A percentile compares a stretch with the other conserved stretches of the same genome.
Conservation (phyloP, 2,329 filamentous ascomycete genomes). For the Sarocladiaceae sp. region DNA sequence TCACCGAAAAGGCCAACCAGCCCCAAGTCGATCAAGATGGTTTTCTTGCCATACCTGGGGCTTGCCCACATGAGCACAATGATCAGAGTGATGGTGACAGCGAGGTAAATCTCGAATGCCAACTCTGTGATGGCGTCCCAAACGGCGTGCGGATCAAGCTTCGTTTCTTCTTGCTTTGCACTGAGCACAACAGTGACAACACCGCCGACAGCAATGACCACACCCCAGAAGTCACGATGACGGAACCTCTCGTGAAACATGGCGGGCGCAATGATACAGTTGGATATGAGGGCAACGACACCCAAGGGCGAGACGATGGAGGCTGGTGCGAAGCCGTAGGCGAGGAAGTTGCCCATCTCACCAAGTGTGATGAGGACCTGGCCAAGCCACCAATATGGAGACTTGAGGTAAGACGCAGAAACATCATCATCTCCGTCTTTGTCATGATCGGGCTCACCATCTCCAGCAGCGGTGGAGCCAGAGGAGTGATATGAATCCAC, state of each 20-base stretch:
- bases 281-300: slow-evolving; percentile 93
- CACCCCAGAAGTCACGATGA: slow-evolving; percentile 76
- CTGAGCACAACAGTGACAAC: slow-evolving; percentile 91
- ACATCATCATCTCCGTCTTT: slow-evolving; percentile 31
- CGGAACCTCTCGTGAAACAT: slow-evolving; percentile 91
- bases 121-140: slow-evolving; percentile 81
- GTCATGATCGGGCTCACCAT: slow-evolving; percentile 15
- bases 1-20: slow-evolving; percentile 88
- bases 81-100: slow-evolving; percentile 68
- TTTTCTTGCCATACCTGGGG: slow-evolving; percentile 73
- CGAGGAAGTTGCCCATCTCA: slow-evolving; percentile 92
- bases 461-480: slow-evolving; percentile 18
- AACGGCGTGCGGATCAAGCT: slow-evolving; percentile 83
- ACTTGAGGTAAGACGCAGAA: slow-evolving; percentile 75
- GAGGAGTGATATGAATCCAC: slow-evolving; percentile 42
- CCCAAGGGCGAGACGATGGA: slow-evolving; percentile 95
- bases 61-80: slow-evolving; percentile 74
- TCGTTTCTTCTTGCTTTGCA: slow-evolving; percentile 81
- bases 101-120: slow-evolving; percentile 88
- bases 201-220: slow-evolving; percentile 78
- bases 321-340: slow-evolving; percentile 94
- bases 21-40: slow-evolving; percentile 86
- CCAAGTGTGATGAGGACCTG: slow-evolving; percentile 89
- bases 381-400: slow-evolving; percentile 94
- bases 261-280: slow-evolving; percentile 92